Base-by-base conservation (phyloP, 2,329 filamentous ascomycete species). In the Mycosphaerella sp. region DNA sequence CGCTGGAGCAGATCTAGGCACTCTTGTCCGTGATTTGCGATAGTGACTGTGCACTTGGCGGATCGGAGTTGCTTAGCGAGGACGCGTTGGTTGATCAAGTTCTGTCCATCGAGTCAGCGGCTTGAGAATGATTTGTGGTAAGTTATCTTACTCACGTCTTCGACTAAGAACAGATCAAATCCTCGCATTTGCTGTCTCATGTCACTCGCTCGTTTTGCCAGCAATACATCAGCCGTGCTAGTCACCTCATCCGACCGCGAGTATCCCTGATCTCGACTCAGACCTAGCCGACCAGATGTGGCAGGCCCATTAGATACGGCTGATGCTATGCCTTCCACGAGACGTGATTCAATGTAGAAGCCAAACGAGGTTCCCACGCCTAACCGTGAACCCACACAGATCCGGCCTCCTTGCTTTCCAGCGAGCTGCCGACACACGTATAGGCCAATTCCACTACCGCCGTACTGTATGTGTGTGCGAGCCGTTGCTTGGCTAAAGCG, bases 401-500 rank as follows among this genome's bases (percentile, higher is more conserved):
- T 85, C 39, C 81, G 78, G 1, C 85, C 85, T 17, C 83, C 82
- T 60, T 86, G 84, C 40, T 87, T 74, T 64, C 87, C 83, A 1
- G 81, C 82, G 9, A 89, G 75, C 38, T 83, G 76, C n/a, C 82
- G 77, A 45, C 79, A 84, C 53, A 88, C 87, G 64, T 86, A 87
- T 0, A 88, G 73, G 0, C 85, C 85, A 1, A 89, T 74, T 0
- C 85, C 85, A 0, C 80, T 84, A 0, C 85, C 85, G n/a, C 85
- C 85, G 59, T 88, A 87, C 55, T 84, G 79, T 23, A 84, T 78
- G 57, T 86, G 83, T 0, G 83, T 87, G 53, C 78, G 79, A 3
- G 83, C 79, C 9, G 78, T 83, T 0, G 83, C 83, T 68, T 88
- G 85, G 8, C 81, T 79, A 65, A 88, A 89, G 26, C 83, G 78